Percentiles rank a stretch among this genome's conserved stretches.
phyloP scores from a whole-genome alignment of 768 basidiomycete genomes.

The Nidularia sp. region DNA sequence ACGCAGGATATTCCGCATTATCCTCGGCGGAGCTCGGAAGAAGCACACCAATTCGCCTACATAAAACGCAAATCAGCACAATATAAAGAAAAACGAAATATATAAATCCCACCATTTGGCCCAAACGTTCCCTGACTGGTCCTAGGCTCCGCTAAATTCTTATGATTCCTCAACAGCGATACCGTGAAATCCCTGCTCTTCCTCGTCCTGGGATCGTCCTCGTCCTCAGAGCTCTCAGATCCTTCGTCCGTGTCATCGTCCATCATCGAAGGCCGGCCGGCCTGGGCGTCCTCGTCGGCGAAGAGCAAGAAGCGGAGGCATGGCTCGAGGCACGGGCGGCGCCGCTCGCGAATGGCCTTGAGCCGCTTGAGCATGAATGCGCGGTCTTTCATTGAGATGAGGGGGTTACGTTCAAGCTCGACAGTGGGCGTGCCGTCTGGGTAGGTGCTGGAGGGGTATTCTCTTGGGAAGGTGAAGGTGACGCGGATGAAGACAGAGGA shows the following conservation, averaged over 20 bases:
- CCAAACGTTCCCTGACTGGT: conserved; percentile 89
- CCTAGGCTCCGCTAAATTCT: conserved; percentile 80
- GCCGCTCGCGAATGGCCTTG: conserved; percentile 61
- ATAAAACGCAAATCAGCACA: conserved; percentile 1
- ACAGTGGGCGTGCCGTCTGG: conserved; percentile 70
- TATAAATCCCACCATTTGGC: conserved; percentile 61
- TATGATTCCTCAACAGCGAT: conserved; percentile 55
- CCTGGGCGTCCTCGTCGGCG: conserved; percentile 52
- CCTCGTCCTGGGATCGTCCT: conserved; percentile 36
- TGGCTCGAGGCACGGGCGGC: conserved; percentile 81
- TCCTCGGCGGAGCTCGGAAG: conserved; percentile 72
- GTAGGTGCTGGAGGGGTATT: conserved; percentile 63
- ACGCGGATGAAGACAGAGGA: conserved; percentile 84
- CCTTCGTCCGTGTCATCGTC: conserved; percentile 18
- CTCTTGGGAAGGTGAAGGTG: conserved; percentile 83
- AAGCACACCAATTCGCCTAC: conserved; percentile 85
- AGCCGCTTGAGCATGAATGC: conserved; percentile 78
- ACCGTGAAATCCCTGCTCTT: conserved; percentile 48
- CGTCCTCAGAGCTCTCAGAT: conserved; percentile 65
- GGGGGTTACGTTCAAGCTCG: conserved; percentile 78
- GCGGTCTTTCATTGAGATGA: conserved; percentile 74
- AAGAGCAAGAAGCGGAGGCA: conserved; percentile 83
- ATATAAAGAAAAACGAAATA: background rate
- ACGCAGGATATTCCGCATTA: conserved; percentile 56
- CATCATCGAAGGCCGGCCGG: conserved; percentile 25